phyloP scores from a whole-genome alignment of 192 early-diverging fungal genomes.

The Spizellomyces punctatus region DNA sequence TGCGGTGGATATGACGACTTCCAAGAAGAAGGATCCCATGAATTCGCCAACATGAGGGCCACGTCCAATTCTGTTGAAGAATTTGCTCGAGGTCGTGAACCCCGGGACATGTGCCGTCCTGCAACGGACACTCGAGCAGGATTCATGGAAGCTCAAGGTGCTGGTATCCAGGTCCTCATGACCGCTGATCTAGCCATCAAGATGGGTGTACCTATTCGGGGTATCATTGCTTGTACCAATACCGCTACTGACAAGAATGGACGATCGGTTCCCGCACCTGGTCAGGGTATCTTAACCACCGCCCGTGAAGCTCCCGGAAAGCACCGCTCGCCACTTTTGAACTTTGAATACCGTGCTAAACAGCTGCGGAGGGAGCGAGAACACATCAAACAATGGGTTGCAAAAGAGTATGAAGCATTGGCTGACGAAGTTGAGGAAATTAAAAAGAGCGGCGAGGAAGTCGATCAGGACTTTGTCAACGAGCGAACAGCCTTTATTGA shows the following conservation, averaged over 20 bases:
- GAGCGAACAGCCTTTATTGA: constrained; percentile 59
- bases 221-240: constrained; percentile 83
- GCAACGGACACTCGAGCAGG: constrained; percentile 86
- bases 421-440: constrained; percentile 66
- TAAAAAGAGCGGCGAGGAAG: constrained; percentile 42
- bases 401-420: constrained; percentile 71
- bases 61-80: constrained; percentile 84
- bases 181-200: constrained; percentile 82
- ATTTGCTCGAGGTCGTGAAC: constrained; percentile 81
- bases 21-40: constrained; percentile 89
- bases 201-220: constrained; percentile 92
- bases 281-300: constrained; percentile 89
- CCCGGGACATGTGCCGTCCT: constrained; percentile 87
- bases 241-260: constrained; percentile 96
- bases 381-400: constrained; percentile 80
- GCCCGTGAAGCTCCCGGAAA: constrained; percentile 71
- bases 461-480: constrained; percentile 47
- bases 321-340: constrained; percentile 64
- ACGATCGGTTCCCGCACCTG: constrained; percentile 91
- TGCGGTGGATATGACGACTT: constrained; percentile 94
- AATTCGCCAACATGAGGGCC: constrained; percentile 97
- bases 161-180: constrained; percentile 90
- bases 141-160: constrained; percentile 92
- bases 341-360: constrained; percentile 80
- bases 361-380: constrained; percentile 73